phyloP scores from a whole-genome alignment of 1,139 yeast genomes.

The Yamadazyma aaseri region DNA sequence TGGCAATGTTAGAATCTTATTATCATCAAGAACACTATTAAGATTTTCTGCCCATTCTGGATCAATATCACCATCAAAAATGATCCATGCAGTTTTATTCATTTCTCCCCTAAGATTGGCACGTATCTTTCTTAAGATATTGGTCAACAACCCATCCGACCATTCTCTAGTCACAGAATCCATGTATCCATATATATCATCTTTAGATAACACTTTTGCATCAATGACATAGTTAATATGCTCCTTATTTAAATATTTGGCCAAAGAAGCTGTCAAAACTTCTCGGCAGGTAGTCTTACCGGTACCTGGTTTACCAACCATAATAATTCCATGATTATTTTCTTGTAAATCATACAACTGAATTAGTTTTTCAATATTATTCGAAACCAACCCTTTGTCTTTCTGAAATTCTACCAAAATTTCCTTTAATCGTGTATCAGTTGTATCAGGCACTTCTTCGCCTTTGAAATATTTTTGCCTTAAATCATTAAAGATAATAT shows the following conservation, averaged over 20 bases:
- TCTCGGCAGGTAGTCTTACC: constrained; percentile 68
- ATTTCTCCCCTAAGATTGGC: constrained; percentile 62
- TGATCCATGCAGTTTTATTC: constrained; percentile 65
- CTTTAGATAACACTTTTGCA: constrained; percentile 72
- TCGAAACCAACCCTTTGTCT: constrained; percentile 20
- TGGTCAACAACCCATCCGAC: constrained; percentile 85
- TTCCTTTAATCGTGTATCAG: constrained; percentile 14
- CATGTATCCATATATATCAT: constrained; percentile 64
- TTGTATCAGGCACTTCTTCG: constrained; percentile 15
- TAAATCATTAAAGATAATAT: constrained; percentile 31
- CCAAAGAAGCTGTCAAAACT: constrained; percentile 48
- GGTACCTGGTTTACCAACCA: constrained; percentile 74
- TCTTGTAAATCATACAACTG: constrained; percentile 65
- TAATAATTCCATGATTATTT: constrained; percentile 78
- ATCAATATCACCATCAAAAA: constrained; percentile 92
- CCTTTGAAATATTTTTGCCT: constrained; percentile 26
- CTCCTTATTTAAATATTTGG: constrained; percentile 33
- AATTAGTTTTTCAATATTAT: constrained; percentile 46
- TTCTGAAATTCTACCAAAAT: constrained; percentile 14
- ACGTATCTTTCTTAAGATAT: constrained; percentile 58
- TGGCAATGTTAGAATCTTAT: constrained; percentile 75
- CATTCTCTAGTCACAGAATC: constrained; percentile 85
- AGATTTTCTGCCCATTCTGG: constrained; percentile 93
- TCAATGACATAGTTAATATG: constrained; percentile 54
- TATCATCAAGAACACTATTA: constrained; percentile 90